Evolutionary conservation across 176 grass and related monocot genomes (phyloP).

Genomic region (Urochloa ruziziensis): DNA sequence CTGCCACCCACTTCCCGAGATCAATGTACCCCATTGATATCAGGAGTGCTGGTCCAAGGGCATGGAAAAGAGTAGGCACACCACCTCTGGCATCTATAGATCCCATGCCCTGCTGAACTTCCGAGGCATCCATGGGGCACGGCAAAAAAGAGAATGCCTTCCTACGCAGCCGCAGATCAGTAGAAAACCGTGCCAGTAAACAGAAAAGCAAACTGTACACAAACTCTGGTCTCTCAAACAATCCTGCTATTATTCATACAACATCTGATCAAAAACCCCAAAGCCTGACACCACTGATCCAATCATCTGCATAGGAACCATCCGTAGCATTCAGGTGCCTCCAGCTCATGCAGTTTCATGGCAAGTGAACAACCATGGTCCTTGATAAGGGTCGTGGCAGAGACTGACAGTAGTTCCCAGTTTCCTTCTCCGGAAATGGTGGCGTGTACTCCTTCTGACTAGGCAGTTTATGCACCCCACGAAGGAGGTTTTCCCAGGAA

Average conservation of each 20-base stretch:
- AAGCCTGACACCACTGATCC: conserved; percentile 11
- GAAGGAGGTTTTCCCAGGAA: conserved; percentile 9
- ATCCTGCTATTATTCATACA: conserved; percentile 4
- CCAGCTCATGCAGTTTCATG: conserved; percentile 13
- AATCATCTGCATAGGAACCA: conserved; percentile 8
- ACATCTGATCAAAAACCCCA: conserved; percentile 21
- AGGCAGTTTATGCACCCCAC: neutral
- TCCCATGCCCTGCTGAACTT: conserved; percentile 24
- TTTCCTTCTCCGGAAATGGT: conserved; percentile 22
- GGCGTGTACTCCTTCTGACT: neutral
- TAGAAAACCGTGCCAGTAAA: conserved; percentile 14
- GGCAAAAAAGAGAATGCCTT: conserved; percentile 8
- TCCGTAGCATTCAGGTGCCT: conserved; percentile 4
- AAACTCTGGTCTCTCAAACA: conserved; percentile 1
- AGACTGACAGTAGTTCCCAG: neutral
- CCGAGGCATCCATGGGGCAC: conserved; percentile 36
- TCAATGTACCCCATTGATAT: conserved; percentile 95
- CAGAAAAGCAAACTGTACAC: neutral
- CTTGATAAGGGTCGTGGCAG: neutral
- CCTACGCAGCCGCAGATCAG: conserved; percentile 14
- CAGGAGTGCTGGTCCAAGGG: conserved; percentile 73
- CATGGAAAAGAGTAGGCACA: conserved; percentile 55
- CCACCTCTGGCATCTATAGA: conserved; percentile 19
- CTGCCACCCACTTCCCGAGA: conserved; percentile 82
- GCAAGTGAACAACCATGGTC: conserved; percentile 7